phyloP scores from a whole-genome alignment of 2,329 filamentous ascomycete species.

The Dactylonectria estremocensis region DNA sequence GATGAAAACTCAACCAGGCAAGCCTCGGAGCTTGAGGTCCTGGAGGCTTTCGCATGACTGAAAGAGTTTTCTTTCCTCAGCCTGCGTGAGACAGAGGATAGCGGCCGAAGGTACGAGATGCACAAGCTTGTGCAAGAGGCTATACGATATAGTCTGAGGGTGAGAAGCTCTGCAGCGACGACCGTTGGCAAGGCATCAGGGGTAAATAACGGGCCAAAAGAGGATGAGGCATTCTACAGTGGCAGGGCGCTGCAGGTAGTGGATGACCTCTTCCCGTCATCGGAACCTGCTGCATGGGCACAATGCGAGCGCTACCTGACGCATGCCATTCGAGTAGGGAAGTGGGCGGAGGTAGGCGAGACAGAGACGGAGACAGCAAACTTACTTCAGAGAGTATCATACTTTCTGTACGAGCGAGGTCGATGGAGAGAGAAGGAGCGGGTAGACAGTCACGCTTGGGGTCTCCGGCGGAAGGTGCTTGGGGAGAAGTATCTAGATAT shows the following conservation, averaged over 20 bases:
- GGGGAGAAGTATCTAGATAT: neutral
- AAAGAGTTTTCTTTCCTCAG: slow-evolving; percentile 54
- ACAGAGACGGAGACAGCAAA: slow-evolving; percentile 29
- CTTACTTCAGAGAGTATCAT: slow-evolving; percentile 37
- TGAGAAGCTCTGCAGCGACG: neutral
- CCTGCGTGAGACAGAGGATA: slow-evolving; percentile 16
- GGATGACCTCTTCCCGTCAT: slow-evolving; percentile 38
- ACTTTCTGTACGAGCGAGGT: slow-evolving; percentile 45
- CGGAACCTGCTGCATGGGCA: slow-evolving; percentile 36
- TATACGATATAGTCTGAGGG: slow-evolving; percentile 36
- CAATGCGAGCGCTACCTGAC: slow-evolving; percentile 48
- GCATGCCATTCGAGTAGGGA: slow-evolving; percentile 45
- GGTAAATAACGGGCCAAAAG: too few relatives aligned
- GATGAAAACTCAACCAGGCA: neutral
- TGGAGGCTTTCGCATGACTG: slow-evolving; percentile 45
- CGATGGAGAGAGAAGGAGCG: slow-evolving; percentile 25
- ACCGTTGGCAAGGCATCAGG: neutral
- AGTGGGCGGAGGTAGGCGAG: slow-evolving; percentile 43
- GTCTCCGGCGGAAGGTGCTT: neutral
- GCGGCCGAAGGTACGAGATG: slow-evolving; percentile 46
- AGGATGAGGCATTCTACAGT: slow-evolving; percentile 41
- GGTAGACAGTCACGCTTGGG: neutral
- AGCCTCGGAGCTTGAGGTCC: slow-evolving; percentile 18
- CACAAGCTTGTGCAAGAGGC: slow-evolving; percentile 53
- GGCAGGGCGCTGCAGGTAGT: slow-evolving; percentile 42